phyloP scores from a whole-genome alignment of 352 stramenopile species.

The Phytophthora chlamydospora region DNA sequence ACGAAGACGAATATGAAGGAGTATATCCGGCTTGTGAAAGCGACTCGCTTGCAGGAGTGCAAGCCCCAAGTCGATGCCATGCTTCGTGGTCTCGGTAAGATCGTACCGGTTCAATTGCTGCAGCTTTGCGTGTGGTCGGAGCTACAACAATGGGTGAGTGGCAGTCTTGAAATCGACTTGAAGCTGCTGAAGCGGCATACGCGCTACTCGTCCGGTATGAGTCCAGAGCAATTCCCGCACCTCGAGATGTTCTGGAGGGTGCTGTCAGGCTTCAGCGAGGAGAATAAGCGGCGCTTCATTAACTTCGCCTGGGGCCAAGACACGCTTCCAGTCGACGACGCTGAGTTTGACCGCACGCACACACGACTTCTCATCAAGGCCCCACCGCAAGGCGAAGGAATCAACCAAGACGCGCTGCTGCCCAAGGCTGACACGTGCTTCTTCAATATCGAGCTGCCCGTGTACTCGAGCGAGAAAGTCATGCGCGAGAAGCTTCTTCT shows the following conservation, averaged over 20 bases:
- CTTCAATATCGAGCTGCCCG: constrained; percentile 85
- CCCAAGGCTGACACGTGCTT: constrained; percentile 88
- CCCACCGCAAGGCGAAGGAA: constrained; percentile 36
- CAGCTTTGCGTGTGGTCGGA: constrained; percentile 82
- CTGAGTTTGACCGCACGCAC: constrained; percentile 80
- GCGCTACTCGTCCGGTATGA: constrained; percentile 81
- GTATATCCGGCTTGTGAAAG: constrained; percentile 68
- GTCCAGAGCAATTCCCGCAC: constrained; percentile 68
- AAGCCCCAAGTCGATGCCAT: constrained; percentile 81
- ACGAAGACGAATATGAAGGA: constrained; percentile 79
- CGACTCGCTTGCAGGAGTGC: constrained; percentile 72
- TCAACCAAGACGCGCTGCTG: constrained; percentile 60
- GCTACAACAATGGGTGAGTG: constrained; percentile 81
- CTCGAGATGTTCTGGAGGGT: constrained; percentile 83
- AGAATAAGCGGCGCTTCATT: constrained; percentile 85
- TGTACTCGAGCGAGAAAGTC: constrained; percentile 72
- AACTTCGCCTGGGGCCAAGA: constrained; percentile 89
- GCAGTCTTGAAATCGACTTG: constrained; percentile 77
- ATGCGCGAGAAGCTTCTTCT: constrained; percentile 76
- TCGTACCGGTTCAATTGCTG: constrained; percentile 70
- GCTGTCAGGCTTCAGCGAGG: constrained; percentile 60
- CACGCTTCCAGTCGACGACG: constrained; percentile 75
- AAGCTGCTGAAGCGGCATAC: constrained; percentile 82
- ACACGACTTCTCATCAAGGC: constrained; percentile 79
- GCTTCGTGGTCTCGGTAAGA: constrained; percentile 67